Percentiles rank a stretch among this genome's conserved stretches.
Evolutionary conservation across 345 rosid genomes (phyloP).

Genomic region (Garcia nutans): DNA sequence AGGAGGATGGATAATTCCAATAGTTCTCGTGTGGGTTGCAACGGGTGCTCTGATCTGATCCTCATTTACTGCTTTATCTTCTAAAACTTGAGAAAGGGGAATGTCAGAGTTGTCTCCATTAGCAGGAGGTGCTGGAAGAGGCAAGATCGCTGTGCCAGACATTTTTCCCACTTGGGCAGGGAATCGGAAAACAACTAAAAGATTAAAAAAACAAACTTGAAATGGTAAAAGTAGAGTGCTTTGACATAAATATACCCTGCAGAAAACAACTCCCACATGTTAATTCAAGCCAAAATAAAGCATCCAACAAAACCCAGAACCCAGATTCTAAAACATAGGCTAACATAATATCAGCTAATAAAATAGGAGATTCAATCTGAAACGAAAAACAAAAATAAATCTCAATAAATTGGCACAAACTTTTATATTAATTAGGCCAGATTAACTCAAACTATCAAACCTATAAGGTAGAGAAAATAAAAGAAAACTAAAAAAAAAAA

Average conservation of each 20-base stretch:
- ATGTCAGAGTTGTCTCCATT: conserved; percentile 61
- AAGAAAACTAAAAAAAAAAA: too few species aligned
- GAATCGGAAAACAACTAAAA: background rate
- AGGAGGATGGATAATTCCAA: conserved; percentile 87
- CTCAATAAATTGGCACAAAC: too few species aligned
- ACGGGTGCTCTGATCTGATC: conserved; percentile 47
- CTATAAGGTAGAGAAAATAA: too few species aligned
- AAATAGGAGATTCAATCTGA: too few species aligned
- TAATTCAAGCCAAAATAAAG: too few species aligned
- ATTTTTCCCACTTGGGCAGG: conserved; percentile 25
- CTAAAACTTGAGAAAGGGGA: conserved; percentile 60
- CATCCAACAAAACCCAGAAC: too few species aligned
- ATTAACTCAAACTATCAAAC: too few species aligned
- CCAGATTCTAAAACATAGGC: too few species aligned
- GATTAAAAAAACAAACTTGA: background rate
- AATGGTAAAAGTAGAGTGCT: too few species aligned
- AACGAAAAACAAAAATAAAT: too few species aligned
- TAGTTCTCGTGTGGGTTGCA: conserved; percentile 74
- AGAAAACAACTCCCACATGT: background rate
- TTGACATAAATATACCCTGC: background rate
- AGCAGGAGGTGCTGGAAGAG: conserved; percentile 73
- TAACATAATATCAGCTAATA: too few species aligned
- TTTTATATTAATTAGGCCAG: too few species aligned
- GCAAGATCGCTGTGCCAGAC: conserved; percentile 57
- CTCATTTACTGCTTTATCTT: conserved; percentile 41